Evolutionary conservation across 2,329 filamentous ascomycete species (phyloP).

Genomic region (Alternaria tenuissima): DNA sequence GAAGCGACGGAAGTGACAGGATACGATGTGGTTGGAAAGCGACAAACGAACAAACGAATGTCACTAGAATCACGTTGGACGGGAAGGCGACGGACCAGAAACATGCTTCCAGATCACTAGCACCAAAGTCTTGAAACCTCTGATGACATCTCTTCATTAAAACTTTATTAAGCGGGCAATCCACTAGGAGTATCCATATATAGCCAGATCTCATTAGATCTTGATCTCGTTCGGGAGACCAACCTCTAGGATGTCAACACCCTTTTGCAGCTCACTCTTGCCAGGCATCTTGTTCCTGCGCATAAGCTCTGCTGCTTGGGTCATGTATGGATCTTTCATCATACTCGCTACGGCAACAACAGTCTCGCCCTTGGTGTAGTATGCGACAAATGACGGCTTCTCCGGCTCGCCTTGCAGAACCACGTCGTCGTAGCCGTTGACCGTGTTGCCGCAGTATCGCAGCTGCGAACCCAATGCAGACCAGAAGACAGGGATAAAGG

Average conservation of each 20-base stretch:
- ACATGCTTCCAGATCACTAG: not conserved
- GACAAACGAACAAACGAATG: not conserved
- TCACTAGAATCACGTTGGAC: not conserved
- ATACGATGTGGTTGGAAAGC: not conserved
- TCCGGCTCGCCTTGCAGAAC: constrained; percentile 76
- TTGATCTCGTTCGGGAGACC: constrained; percentile 56
- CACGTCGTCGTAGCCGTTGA: constrained; percentile 83
- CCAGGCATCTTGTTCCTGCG: constrained; percentile 79
- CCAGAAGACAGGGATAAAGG: constrained; percentile 96
- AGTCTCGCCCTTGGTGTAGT: constrained; percentile 84
- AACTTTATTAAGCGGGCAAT: not conserved
- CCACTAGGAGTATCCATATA: not conserved
- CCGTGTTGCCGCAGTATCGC: constrained; percentile 90
- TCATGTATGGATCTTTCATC: constrained; percentile 78
- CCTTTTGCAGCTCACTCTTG: constrained; percentile 77
- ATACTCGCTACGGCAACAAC: constrained; percentile 92
- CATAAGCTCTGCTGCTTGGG: constrained; percentile 85
- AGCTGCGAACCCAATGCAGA: constrained; percentile 89
- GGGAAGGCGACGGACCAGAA: not conserved
- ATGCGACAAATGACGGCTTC: constrained; percentile 84
- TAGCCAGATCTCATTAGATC: constrained; percentile 40
- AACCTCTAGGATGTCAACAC: constrained; percentile 59
- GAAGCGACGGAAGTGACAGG: not conserved
- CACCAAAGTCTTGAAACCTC: not conserved
- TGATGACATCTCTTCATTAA: not conserved